These are phyloP conservation scores for Evernia prunastri DNA, from an alignment of 495 filamentous ascomycete species.

Conservation along the genomic window DNA sequence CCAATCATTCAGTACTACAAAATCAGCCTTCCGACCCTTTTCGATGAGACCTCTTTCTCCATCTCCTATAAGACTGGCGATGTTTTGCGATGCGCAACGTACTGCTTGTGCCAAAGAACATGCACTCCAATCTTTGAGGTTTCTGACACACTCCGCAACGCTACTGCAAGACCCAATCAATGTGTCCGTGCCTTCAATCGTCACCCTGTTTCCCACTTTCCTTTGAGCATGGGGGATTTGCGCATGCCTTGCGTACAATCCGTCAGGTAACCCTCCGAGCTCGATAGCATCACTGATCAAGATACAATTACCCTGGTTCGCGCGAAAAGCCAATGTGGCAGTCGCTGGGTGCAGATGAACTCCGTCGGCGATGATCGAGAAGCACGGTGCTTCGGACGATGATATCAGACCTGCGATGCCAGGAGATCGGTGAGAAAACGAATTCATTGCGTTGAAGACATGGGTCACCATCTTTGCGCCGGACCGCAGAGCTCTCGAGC, in stretches of 20 bases:
- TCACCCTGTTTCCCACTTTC: constrained; percentile 37
- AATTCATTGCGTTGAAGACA: constrained; percentile 85
- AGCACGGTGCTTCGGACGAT: constrained; percentile 44
- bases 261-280: constrained; percentile 64
- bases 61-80: constrained; percentile 40
- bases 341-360: constrained; percentile 57
- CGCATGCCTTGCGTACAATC: constrained; percentile 51
- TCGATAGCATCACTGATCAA: constrained; percentile 59
- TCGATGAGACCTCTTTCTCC: constrained; percentile 37
- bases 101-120: constrained; percentile 41
- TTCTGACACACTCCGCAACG: constrained; percentile 39
- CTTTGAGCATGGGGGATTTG: constrained; percentile 39
- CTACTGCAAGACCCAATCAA: constrained; percentile 40
- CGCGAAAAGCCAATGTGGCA: constrained; percentile 53
- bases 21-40: constrained; percentile 41
- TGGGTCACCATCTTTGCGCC: constrained; percentile 84
- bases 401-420: constrained; percentile 71
- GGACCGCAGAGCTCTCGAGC: constrained; percentile 53
- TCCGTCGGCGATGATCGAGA: constrained; percentile 56
- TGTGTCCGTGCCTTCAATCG: constrained; percentile 40
- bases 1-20: constrained; percentile 39
- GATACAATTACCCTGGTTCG: constrained; percentile 49
- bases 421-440: constrained; percentile 77
- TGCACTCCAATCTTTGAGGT: constrained; percentile 40
- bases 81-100: constrained; percentile 43